phyloP scores from a whole-genome alignment of 306 rosid species.

The Glycine latifolia region DNA sequence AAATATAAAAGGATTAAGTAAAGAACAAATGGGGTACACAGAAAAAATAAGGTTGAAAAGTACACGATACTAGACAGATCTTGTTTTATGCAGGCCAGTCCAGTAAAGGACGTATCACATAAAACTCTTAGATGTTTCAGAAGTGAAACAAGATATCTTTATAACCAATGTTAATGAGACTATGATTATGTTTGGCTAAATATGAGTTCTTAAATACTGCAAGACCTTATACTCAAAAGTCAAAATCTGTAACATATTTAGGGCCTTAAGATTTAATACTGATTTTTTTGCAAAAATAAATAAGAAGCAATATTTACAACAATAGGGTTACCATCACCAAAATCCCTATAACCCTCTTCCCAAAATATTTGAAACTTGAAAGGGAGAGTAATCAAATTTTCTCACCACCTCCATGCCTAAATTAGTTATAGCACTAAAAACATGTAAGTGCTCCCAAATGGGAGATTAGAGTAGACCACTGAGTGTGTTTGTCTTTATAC shows the following conservation, averaged over 20 bases:
- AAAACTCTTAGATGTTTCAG: background rate
- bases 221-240: background rate
- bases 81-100: background rate
- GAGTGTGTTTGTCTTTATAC: background rate
- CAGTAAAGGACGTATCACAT: constrained; percentile 18
- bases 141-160: constrained; percentile 5
- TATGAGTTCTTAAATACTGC: background rate
- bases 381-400: constrained; percentile 1
- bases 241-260: background rate
- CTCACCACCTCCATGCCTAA: background rate
- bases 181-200: background rate
- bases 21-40: background rate
- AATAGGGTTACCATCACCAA: background rate
- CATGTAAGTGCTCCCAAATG: background rate
- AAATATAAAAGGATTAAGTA: background rate
- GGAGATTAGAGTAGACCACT: background rate
- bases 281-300: constrained; percentile 2
- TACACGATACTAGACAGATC: constrained; percentile 4
- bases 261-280: constrained; percentile 12
- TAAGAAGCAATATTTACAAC: constrained; percentile 5
- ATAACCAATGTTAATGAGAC: background rate
- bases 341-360: constrained; percentile 2
- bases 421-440: constrained; percentile 2
- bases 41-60: constrained; percentile 3
- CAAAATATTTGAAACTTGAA: background rate